Conservation (phyloP, 148 eudicot genomes). For the Cornus florida region DNA sequence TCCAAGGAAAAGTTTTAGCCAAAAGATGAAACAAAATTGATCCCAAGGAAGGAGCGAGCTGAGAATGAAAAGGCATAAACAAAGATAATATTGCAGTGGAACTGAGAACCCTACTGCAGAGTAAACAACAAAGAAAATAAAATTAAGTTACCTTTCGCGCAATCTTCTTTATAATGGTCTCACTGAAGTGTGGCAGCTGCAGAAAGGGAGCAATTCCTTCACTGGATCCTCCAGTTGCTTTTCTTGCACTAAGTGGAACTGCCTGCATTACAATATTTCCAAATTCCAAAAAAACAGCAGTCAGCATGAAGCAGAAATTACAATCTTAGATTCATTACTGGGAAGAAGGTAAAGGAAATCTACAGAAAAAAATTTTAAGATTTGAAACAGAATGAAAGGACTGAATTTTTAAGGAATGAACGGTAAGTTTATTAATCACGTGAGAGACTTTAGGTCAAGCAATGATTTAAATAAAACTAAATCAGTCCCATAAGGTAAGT, state of each 20-base stretch:
- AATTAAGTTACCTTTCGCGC: constrained; percentile 42
- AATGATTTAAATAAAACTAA: neutral
- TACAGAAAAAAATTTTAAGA: neutral
- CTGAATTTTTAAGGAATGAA: neutral
- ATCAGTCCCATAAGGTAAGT: neutral
- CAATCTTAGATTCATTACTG: neutral
- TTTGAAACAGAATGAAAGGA: neutral
- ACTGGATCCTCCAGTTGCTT: constrained; percentile 38
- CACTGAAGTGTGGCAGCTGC: constrained; percentile 64
- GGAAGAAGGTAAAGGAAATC: neutral
- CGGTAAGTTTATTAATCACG: neutral
- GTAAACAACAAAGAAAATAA: neutral
- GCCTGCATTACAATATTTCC: constrained; percentile 29
- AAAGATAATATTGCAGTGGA: neutral
- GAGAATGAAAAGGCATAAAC: neutral
- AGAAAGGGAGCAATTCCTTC: constrained; percentile 60
- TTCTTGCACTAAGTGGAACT: constrained; percentile 59
- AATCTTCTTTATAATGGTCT: constrained; percentile 49
- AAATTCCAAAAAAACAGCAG: neutral
- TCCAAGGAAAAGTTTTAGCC: neutral
- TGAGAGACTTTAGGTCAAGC: neutral
- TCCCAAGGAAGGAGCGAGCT: neutral
- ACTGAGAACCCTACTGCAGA: neutral
- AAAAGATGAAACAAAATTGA: neutral
- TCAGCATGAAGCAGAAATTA: neutral